These are phyloP conservation scores for Neurospora tetraspora DNA, from an alignment of 495 filamentous ascomycete species.

Conservation along the genomic window DNA sequence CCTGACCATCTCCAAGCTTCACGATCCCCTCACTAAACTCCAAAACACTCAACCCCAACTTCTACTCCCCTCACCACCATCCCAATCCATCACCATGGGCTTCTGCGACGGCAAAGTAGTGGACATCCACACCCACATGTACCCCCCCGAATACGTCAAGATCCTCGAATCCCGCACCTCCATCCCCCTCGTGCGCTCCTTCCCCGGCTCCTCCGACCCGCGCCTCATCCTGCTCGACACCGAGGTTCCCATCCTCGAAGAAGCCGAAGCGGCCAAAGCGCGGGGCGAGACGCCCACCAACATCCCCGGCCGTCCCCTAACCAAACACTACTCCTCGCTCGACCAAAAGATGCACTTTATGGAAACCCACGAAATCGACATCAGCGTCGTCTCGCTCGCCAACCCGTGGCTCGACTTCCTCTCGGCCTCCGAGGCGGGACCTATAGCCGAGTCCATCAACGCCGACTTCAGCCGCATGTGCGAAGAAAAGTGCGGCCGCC, in stretches of 20 bases:
- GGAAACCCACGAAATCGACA: constrained; percentile 69
- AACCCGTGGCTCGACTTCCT: constrained; percentile 97
- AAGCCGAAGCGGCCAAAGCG: constrained; percentile 20
- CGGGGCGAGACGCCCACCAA: neutral
- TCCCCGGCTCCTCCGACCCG: constrained; percentile 44
- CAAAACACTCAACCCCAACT: neutral
- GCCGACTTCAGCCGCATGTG: constrained; percentile 66
- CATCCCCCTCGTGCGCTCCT: constrained; percentile 74
- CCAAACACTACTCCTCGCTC: constrained; percentile 61
- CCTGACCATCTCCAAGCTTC: neutral
- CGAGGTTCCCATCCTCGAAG: constrained; percentile 49
- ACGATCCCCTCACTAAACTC: neutral
- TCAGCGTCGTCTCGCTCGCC: constrained; percentile 79
- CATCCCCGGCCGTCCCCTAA: constrained; percentile 61
- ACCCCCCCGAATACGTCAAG: constrained; percentile 72
- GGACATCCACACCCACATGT: constrained; percentile 93
- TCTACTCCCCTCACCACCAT: neutral
- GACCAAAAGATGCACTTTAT: constrained; percentile 75
- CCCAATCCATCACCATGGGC: neutral
- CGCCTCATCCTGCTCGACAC: constrained; percentile 74
- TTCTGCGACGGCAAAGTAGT: constrained; percentile 39
- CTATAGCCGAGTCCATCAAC: constrained; percentile 59
- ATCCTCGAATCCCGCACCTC: constrained; percentile 65
- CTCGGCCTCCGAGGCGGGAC: constrained; percentile 45
- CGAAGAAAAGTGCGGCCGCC: constrained; percentile 39